Evolutionary conservation across 495 filamentous ascomycete genomes (phyloP), one percentile per base, ranked within the genome.

Genomic region (Talaromyces proteolyticus): DNA sequence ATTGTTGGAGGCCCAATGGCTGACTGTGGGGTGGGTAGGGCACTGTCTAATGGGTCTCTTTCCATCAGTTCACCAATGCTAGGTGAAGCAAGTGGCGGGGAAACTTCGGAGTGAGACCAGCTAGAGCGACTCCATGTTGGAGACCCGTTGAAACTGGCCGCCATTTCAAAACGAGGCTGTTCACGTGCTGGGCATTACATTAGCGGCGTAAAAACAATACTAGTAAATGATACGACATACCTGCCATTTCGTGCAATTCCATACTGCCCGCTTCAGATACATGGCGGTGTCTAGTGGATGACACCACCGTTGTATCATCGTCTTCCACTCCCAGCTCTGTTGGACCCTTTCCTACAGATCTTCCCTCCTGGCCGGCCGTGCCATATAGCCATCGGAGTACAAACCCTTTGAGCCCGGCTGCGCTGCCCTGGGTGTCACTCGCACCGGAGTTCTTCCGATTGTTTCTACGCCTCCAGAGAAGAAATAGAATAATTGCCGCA

Each of bases 401-500:
- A 26, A 46, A 25, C 17, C 47, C 47, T 21, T 25, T 38, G 22
- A 49, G 42, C 6, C 44, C 40, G 24, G 14, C 24, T 16, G 42
- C 40, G 20, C 46, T 47, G 14, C 25, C 37, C 8, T 40, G 36
- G 14, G 51, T 42, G 4, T 42, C 47, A 29, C 44, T 49, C 40
- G 20, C 46, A 50, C 17, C 36, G n/a, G 25, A 23, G 18, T 36
- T 41, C 16, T 34, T 52, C 5, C 69, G 52, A 5, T 70, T 50
- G 49, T 59, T 76, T 23, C 76, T 69, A 3, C 75, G 73, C 11
- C 80, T 69, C 51, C 72, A 85, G 11, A 85, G 68, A 3, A 86
- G 60, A 44, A 81, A 70, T 14, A 65, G 63, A 3, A 78, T 72
- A 19, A 69, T 67, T 4, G 79, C 57, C 18, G 74, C 74, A 17